Base-by-base conservation (phyloP, 2,329 filamentous ascomycete genomes). In the Alternaria atra region DNA sequence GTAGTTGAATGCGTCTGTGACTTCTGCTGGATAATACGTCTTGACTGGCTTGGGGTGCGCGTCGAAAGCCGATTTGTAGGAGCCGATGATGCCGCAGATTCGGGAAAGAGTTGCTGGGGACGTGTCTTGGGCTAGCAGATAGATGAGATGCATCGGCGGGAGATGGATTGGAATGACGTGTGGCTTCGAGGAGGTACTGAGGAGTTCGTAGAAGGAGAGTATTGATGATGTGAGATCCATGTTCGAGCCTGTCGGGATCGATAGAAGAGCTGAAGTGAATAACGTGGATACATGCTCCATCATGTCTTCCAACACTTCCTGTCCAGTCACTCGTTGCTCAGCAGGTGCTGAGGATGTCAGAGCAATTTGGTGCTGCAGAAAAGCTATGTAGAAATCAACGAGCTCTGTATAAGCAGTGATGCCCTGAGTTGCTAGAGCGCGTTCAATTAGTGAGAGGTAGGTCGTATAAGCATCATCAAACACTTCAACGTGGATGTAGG, bases 21-120 rank as follows among this genome's bases (percentile, higher is more conserved):
- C 64, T 71, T 69, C 47, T 66, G 58, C 39, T 52, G 73, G 48
- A 66, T 77, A 67, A 67, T 76, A 68, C 69, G 72, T 63, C 73
- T 81, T 54, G 71, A 78, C 64, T 10, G 76, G 84, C 74, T 55
- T 79, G 23, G 80, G 87, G 58, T 89, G 87, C 27, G 81, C 78
- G 73, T 94, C 91, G 70, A 94, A 92, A 0, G 89, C 87, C 25
- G 83, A 83, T 76, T 95, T 95, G 81, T 93, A 94, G 43, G 79
- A 81, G 2, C 90, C 88, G 29, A 96, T 83, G 27, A 93, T 84
- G 50, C 84, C 84, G 73, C 89, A 92, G 34, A 93, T 84, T 6
- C 90, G 88, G 6, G 91, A 91, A 4, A 91, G 81, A 15, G 86
- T 86, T 17, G 85, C 84, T 13, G 89, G 81, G 2, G 88, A 91